Conservation (phyloP, 2,329 filamentous ascomycete species). For the Ascochyta clinopodiicola region DNA sequence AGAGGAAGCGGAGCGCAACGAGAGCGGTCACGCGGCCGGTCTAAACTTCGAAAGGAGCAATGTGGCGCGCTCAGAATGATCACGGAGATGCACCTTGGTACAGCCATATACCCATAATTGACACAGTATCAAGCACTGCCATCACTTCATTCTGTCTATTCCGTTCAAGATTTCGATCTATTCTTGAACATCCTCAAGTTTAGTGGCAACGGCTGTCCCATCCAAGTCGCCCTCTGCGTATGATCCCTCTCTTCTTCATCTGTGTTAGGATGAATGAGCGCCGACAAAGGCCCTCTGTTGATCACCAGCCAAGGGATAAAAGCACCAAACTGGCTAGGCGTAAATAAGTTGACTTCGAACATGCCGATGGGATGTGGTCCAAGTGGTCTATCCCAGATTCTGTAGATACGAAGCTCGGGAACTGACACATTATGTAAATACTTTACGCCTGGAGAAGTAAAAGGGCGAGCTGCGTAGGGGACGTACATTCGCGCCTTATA, state of each 20-base stretch:
- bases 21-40: conserved; percentile 5
- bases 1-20: not conserved
- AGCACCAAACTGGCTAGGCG: conserved; percentile 85
- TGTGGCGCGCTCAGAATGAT: not conserved
- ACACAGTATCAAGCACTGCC: not conserved
- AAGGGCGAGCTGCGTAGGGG: not conserved
- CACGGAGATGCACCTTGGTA: conserved; percentile 1
- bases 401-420: conserved; percentile 83
- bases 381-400: conserved; percentile 75
- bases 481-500: conserved; percentile 78
- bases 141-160: not conserved
- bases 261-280: conserved; percentile 83
- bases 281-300: conserved; percentile 80
- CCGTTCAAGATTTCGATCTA: not conserved
- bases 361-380: conserved; percentile 85
- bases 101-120: conserved; percentile 20
- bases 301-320: conserved; percentile 87
- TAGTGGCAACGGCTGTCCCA: conserved; percentile 71
- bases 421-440: conserved; percentile 59
- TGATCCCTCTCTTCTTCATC: conserved; percentile 68
- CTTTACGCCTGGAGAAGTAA: conserved; percentile 6
- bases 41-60: not conserved
- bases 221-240: conserved; percentile 73
- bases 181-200: conserved; percentile 61
- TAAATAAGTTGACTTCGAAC: conserved; percentile 92